phyloP scores from a whole-genome alignment of 1,284 basidiomycete genomes.

The Rhodotorula sp. region DNA sequence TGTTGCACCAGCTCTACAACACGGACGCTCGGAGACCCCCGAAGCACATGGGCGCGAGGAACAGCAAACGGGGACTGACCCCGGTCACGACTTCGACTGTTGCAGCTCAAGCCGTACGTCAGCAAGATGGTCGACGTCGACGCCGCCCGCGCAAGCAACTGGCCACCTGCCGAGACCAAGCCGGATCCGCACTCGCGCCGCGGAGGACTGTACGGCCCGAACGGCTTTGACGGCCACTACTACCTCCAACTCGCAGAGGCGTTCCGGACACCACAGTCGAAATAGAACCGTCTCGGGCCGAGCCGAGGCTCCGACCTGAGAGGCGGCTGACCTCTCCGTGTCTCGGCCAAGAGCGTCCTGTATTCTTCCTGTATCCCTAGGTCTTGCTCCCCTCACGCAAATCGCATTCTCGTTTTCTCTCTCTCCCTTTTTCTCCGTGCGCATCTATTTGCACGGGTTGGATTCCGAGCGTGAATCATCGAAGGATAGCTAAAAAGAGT shows the following conservation, averaged over 20 bases:
- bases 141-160: constrained; percentile 22
- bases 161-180: constrained; percentile 43
- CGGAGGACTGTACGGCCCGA: constrained; percentile 38
- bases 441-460: too few species aligned
- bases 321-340: not conserved
- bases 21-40: too few species aligned
- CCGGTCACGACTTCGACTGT: not conserved
- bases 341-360: not conserved
- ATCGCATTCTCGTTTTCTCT: not conserved
- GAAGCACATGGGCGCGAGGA: too few species aligned
- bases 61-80: not conserved
- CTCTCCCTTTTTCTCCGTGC: not conserved
- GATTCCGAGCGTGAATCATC: too few species aligned
- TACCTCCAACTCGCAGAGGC: constrained; percentile 43
- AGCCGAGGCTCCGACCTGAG: not conserved
- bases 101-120: constrained; percentile 45
- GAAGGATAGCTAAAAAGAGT: too few species aligned
- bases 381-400: not conserved
- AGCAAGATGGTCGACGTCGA: constrained; percentile 33
- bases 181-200: constrained; percentile 22
- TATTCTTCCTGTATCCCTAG: not conserved
- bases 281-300: not conserved
- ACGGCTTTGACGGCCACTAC: constrained; percentile 45
- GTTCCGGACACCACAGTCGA: not conserved
- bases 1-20: not conserved